phyloP scores from a whole-genome alignment of 192 early-diverging fungal genomes.

The Mortierella antarctica region DNA sequence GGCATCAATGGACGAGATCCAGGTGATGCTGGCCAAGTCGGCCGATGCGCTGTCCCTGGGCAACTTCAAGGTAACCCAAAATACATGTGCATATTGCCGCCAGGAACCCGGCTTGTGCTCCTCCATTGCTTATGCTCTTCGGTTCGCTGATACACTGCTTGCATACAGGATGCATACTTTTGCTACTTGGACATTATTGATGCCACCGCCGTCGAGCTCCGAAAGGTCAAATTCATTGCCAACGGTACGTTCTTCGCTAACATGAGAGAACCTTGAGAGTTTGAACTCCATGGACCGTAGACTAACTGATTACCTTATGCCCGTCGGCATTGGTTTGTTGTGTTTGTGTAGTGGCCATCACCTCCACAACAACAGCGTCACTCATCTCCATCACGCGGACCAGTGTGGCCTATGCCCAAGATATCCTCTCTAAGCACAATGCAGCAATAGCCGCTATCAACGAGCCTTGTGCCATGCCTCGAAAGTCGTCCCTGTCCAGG shows the following conservation, averaged over 20 bases:
- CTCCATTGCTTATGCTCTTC: neutral
- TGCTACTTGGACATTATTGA: slow-evolving; percentile 58
- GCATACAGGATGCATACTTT: slow-evolving; percentile 65
- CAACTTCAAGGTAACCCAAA: slow-evolving; percentile 56
- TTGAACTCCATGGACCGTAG: neutral
- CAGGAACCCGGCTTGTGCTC: neutral
- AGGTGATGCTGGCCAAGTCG: slow-evolving; percentile 50
- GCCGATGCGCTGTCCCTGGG: slow-evolving; percentile 53
- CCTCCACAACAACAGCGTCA: slow-evolving; percentile 51
- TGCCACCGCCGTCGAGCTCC: slow-evolving; percentile 54
- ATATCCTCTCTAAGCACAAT: slow-evolving; percentile 57
- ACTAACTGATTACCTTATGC: slow-evolving; percentile 5
- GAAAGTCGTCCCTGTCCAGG: slow-evolving; percentile 40
- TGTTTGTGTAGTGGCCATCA: slow-evolving; percentile 47
- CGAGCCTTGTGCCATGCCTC: slow-evolving; percentile 42
- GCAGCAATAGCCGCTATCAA: slow-evolving; percentile 33
- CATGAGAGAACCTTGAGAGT: neutral
- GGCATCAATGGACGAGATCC: slow-evolving; percentile 54
- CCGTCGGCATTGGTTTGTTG: slow-evolving; percentile 1
- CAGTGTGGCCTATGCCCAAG: slow-evolving; percentile 58
- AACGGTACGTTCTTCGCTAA: slow-evolving; percentile 56
- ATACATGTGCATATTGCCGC: neutral
- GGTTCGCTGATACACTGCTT: neutral
- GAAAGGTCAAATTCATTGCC: slow-evolving; percentile 68
- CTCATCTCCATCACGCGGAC: slow-evolving; percentile 53